Base-by-base conservation (phyloP, 768 basidiomycete genomes). In the Ephemerocybe angulata region DNA sequence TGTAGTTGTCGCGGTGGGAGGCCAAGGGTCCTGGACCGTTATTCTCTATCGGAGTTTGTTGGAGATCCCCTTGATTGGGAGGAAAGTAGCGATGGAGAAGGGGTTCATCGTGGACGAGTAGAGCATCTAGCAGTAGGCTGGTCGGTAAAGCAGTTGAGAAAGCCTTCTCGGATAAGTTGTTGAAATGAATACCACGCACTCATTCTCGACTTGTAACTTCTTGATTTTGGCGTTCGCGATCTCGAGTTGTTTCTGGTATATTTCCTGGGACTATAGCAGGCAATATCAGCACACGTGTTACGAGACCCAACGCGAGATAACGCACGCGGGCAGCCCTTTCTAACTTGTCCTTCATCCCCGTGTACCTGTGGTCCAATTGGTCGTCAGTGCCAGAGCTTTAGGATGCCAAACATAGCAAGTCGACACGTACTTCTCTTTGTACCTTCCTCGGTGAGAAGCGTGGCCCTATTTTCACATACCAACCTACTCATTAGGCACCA, bases 141-240 rank as follows among this genome's bases (percentile, higher is more conserved):
- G 21, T 52, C 21, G 7, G 22, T 7, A 22, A 25, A 13, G n/a
- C 27, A 40, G 17, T 49, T 29, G 2, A 37, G 22, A 31, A 21
- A 37, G 25, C 21, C 25, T 30, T 22, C 29, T 22, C 21, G 42
- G 28, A 21, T 24, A 48, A 50, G 7, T 17, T 21, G n/a, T 42
- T 2, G 17, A 7, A 24, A 28, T 21, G 21, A 46, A 22, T 37
- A 31, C 35, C 5, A 65, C 76, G 43, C 50, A 81, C 79, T 80
- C 76, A 55, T 80, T 79, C 62, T 81, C 80, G 2, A 74, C 75
- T 54, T 80, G 75, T 3, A 81, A 65, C 52, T 72, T 73, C 60
- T 75, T 74, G 19, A 73, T 67, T 59, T 75, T 79, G 4, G 65
- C 65, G 24, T 64, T 71, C 3, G 77, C 72, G 10, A 67, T 29